Base-by-base conservation (phyloP, 1,284 basidiomycete genomes). In the Trichosporon inkin region DNA sequence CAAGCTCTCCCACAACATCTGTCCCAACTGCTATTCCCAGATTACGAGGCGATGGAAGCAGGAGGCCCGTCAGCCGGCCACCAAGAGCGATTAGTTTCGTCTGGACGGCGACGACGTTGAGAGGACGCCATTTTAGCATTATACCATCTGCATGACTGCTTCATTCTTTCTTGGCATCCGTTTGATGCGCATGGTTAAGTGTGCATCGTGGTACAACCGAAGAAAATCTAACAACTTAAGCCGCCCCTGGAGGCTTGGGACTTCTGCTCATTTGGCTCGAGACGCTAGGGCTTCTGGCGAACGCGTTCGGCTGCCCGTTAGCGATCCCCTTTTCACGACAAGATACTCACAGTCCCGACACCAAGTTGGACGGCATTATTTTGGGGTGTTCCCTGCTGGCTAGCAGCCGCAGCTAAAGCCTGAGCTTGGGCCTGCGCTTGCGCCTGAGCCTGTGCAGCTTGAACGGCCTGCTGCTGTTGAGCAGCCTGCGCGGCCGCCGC, bases 1-100 rank as follows among this genome's bases (percentile, higher is more conserved):
- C 53, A 96, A 96, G 77, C 84, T 93, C 19, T 86, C 89, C 35
- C 93, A 97, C 72, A 87, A 96, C 76, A 80, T 96, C 19, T 99
- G 95, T 77, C 83, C 85, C 53, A 83, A 81, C 52, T 98, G 95
- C 77, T 96, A 89, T 71, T 86, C 85, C 17, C 84, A 86, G 62
- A 82, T 98, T 65, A 86, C 82, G 64, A 81, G 90, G 64, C 64
- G 71, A 72, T 73, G 71, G 71, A 72, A 72, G 66, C 41, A 57
- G 22, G 66, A 71, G 60, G 62, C 65, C 19, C 62, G 70, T 44
- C 51, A 7, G 17, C 19, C 53, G 11, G 10, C 44, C 14, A 32
- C 20, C 28, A 22, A 41, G 20, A 13, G 22, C 14, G 14, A 49
- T 13, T 49, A 49, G 44, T 28, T 24, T 37, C 24, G 20, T n/a